A percentile compares a stretch with the other conserved stretches of the same genome.
These are phyloP conservation scores for Glycine tomentella DNA, from an alignment of 306 rosid species.

Conservation along the genomic window DNA sequence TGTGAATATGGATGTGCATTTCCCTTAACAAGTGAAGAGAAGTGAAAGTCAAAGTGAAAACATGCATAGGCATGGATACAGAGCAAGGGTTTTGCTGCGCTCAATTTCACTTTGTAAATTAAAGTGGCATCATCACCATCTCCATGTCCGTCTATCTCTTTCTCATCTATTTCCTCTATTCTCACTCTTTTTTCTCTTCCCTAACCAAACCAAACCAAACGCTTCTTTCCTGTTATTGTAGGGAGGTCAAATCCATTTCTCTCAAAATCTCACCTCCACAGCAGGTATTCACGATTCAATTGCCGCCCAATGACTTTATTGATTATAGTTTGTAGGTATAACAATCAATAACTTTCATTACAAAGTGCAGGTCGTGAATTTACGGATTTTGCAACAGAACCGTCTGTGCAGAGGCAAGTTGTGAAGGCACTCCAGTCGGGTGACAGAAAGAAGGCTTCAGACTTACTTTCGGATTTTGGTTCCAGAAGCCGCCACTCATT, in stretches of 20 bases:
- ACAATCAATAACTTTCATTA: conserved; percentile 2
- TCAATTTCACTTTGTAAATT: conserved; percentile 55
- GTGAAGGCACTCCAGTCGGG: conserved; percentile 68
- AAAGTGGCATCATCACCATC: conserved; percentile 41
- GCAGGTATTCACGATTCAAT: conserved; percentile 29
- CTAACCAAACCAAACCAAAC: background rate
- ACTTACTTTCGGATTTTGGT: conserved; percentile 66
- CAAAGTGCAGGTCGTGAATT: conserved; percentile 50
- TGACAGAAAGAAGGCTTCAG: conserved; percentile 67
- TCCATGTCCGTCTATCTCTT: conserved; percentile 48
- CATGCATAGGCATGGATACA: conserved; percentile 49
- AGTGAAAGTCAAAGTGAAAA: background rate
- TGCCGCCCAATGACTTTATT: too few species aligned
- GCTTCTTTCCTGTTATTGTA: conserved; percentile 9
- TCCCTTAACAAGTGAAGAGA: background rate
- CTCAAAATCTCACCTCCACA: conserved; percentile 36
- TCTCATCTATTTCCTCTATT: background rate
- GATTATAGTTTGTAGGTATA: too few species aligned
- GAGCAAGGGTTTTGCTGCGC: conserved; percentile 54
- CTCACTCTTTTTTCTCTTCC: background rate
- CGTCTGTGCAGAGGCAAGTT: conserved; percentile 62
- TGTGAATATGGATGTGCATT: background rate
- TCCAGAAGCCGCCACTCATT: conserved; percentile 54
- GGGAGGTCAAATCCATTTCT: conserved; percentile 26
- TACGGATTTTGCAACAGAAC: conserved; percentile 44